A percentile compares a stretch with the other conserved stretches of the same genome.
Evolutionary conservation across 768 basidiomycete species (phyloP).

Genomic region (Podaxis sp.): DNA sequence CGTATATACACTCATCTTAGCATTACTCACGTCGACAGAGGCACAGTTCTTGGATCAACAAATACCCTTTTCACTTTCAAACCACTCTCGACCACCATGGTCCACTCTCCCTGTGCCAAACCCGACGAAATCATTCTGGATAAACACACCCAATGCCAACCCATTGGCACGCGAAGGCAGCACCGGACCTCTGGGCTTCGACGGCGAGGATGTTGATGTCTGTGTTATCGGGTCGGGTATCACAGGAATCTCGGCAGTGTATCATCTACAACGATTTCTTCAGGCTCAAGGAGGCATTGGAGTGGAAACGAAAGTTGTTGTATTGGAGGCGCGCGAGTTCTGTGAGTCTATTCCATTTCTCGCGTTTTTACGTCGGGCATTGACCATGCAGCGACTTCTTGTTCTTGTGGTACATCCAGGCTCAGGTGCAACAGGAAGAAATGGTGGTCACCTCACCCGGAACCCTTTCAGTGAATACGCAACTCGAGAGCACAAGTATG

Average conservation of each 20-base stretch:
- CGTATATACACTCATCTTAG: background rate
- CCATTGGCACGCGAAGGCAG: conserved; percentile 69
- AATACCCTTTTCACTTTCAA: background rate
- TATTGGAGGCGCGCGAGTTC: conserved; percentile 84
- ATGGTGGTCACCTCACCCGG: conserved; percentile 73
- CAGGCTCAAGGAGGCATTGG: conserved; percentile 1
- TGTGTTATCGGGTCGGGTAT: conserved; percentile 81
- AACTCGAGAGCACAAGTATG: conserved; percentile 32
- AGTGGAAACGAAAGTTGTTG: conserved; percentile 39
- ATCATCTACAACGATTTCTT: conserved; percentile 45
- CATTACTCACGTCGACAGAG: background rate
- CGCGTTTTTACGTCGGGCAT: background rate
- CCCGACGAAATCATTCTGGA: conserved; percentile 74
- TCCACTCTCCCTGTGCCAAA: conserved; percentile 48
- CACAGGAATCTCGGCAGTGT: conserved; percentile 71
- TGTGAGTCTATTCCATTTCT: conserved; percentile 44
- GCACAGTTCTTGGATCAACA: background rate
- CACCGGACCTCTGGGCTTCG: conserved; percentile 37
- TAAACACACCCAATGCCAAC: conserved; percentile 53
- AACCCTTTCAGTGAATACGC: conserved; percentile 42
- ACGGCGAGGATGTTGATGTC: conserved; percentile 55
- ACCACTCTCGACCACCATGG: conserved; percentile 2
- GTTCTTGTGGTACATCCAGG: conserved; percentile 31
- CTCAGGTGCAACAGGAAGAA: conserved; percentile 77
- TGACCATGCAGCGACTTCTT: background rate